Base-by-base conservation (phyloP, 805 yeast genomes). In the Yarrowia divulgata region DNA sequence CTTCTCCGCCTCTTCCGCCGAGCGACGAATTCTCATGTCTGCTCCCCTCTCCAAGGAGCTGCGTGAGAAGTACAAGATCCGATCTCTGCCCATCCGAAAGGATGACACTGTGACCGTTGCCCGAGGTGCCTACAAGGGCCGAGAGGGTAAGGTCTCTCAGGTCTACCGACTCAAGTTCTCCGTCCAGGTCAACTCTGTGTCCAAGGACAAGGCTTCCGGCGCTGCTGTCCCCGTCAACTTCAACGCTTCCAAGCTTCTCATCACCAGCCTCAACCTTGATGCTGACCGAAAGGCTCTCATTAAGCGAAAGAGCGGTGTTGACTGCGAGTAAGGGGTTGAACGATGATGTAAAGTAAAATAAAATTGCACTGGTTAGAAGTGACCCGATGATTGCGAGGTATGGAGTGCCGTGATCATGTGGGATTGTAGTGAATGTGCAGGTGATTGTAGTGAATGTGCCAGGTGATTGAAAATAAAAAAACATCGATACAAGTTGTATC, bases 31-130 rank as follows among this genome's bases (percentile, higher is more conserved):
- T 77, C 85, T 95, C 83, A 86, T 95, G 89, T 90, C 98, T 80
- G 98, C 99, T 83, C 98, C 98, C 80, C 89, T 95, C 81, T 94
- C 98, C 79, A 95, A 95, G 89, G 99, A 95, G 87, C 91, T 95
- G 85, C 90, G 96, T 84, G 96, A 90, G 84, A 89, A 95, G 87
- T 95, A 93, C 91, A 93, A 93, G 83, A 86, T 95, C 85, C 92
- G 89, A 82, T 86, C 98, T 78, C 85, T 95, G 76, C 99, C 99
- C 83, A 89, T 95, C 87, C 95, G 98, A 90, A 90, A 90, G 85
- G 96, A 93, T 79, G 99, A 95, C 83, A 92, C 90, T 84, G 97
- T 95, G 78, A 84, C 87, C 79, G 95, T 95, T 81, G 94, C 90
- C 83, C 94, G 99, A 86, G 99, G 99, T 82, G 91, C 98, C 81